phyloP scores from a whole-genome alignment of 441 rosid genomes.

The Hura crepitans region DNA sequence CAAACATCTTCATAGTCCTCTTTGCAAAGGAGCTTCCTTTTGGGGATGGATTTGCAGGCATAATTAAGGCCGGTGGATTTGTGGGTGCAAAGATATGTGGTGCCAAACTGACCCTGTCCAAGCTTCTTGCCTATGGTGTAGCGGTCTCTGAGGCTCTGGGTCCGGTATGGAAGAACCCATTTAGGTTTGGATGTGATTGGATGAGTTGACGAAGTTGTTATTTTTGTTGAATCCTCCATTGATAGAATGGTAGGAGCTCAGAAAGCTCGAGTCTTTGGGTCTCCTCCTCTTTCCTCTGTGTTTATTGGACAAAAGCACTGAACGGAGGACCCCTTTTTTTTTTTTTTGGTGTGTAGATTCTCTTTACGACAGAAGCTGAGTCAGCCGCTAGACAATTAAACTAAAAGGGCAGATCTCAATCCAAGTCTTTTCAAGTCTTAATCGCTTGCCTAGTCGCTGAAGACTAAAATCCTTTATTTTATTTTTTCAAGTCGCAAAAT shows the following conservation, averaged over 20 bases:
- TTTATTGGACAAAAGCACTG: background rate
- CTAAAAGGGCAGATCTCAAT: background rate
- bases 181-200: conserved; percentile 30
- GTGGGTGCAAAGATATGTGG: conserved; percentile 29
- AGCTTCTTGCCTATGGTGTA: conserved; percentile 32
- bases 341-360: background rate
- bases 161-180: conserved; percentile 54
- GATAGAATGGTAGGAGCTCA: background rate
- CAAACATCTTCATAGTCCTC: conserved; percentile 37
- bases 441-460: too few species aligned
- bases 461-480: too few species aligned
- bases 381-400: background rate
- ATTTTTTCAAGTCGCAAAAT: background rate
- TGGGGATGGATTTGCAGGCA: conserved; percentile 34
- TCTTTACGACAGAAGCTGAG: background rate
- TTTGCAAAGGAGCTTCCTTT: conserved; percentile 31
- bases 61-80: conserved; percentile 20
- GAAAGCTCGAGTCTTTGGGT: background rate
- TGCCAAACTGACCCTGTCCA: conserved; percentile 34
- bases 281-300: background rate
- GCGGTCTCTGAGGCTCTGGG: conserved; percentile 53
- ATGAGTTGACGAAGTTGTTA: conserved; percentile 19
- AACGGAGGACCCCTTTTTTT: background rate
- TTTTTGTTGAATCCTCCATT: conserved; percentile 11
- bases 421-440: background rate